phyloP scores from a whole-genome alignment of 495 filamentous ascomycete species.

The Apodospora peruviana region DNA sequence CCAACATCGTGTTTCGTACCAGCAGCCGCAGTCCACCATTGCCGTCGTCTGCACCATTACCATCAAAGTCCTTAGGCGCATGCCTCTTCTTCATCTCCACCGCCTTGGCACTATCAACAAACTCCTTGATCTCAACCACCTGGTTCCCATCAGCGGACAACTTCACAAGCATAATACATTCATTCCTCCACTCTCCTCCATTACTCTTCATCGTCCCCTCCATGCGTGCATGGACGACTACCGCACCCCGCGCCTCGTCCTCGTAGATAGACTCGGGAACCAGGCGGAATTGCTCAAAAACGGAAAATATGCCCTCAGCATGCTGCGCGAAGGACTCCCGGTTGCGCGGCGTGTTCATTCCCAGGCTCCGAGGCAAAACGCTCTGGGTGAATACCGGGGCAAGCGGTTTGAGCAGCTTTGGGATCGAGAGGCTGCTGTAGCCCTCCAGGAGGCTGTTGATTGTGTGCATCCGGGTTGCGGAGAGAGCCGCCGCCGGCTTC shows the following conservation, averaged over 20 bases:
- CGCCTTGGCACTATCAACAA: constrained; percentile 37
- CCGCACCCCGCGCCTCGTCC: constrained; percentile 19
- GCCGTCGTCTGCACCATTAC: background rate
- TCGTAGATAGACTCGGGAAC: constrained; percentile 29
- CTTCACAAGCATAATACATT: constrained; percentile 34
- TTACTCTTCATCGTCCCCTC: constrained; percentile 19
- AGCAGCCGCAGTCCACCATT: background rate
- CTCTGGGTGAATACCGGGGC: constrained; percentile 28
- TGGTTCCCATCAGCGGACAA: constrained; percentile 22
- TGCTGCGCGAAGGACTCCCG: constrained; percentile 26
- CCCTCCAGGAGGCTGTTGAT: constrained; percentile 26
- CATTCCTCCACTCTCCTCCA: constrained; percentile 27
- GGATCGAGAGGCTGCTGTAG: constrained; percentile 29
- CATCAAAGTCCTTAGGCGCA: constrained; percentile 22
- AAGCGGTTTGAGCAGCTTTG: constrained; percentile 26
- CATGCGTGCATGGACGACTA: constrained; percentile 33
- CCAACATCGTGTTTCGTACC: constrained; percentile 15
- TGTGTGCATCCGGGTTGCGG: constrained; percentile 16
- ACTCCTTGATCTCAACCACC: constrained; percentile 30
- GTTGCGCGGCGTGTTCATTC: constrained; percentile 29
- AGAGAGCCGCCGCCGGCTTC: background rate
- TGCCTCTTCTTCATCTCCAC: constrained; percentile 30
- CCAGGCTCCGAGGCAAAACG: constrained; percentile 30
- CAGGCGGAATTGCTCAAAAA: constrained; percentile 35
- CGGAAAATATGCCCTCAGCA: constrained; percentile 28